A percentile compares a stretch with the other conserved stretches of the same genome.
Conservation (phyloP, 768 basidiomycete species). For the Epithele typhae region DNA sequence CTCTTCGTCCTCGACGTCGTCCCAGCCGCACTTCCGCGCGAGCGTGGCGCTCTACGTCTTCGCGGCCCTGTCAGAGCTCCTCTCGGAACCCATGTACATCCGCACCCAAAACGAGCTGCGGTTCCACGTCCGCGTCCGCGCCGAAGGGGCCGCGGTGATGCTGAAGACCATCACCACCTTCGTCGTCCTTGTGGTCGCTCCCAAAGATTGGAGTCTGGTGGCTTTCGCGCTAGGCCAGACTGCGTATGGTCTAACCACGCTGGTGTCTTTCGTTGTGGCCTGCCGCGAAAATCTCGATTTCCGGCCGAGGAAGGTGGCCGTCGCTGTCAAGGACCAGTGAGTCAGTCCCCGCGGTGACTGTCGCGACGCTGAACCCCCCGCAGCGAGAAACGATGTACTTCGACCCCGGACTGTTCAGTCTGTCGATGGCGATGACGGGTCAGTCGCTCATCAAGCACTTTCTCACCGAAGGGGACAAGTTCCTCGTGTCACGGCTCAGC, state of each 20-base stretch:
- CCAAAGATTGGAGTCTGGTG: constrained; percentile 54
- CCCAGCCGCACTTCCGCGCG: constrained; percentile 59
- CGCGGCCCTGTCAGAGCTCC: constrained; percentile 72
- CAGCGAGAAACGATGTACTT: constrained; percentile 32
- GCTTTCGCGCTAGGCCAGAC: constrained; percentile 88
- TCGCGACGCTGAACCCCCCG: constrained; percentile 12
- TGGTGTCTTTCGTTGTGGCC: constrained; percentile 46
- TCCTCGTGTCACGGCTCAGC: constrained; percentile 82
- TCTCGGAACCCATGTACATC: constrained; percentile 64
- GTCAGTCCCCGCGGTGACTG: constrained; percentile 4
- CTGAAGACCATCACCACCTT: constrained; percentile 73
- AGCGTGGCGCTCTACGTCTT: constrained; percentile 69
- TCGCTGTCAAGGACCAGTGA: constrained; percentile 26
- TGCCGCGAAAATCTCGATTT: constrained; percentile 18
- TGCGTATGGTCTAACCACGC: constrained; percentile 58
- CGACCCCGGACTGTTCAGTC: constrained; percentile 43
- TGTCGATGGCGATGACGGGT: constrained; percentile 80
- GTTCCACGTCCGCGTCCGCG: constrained; percentile 70
- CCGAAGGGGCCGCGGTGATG: constrained; percentile 82
- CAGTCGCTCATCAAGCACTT: constrained; percentile 94
- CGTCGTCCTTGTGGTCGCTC: constrained; percentile 42
- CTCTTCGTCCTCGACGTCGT: constrained; percentile 48
- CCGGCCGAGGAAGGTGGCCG: constrained; percentile 15
- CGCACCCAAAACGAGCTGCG: constrained; percentile 57
- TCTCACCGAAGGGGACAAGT: constrained; percentile 92